Evolutionary conservation across 768 basidiomycete genomes (phyloP).

Genomic region (Paxillus ammoniavirescens): DNA sequence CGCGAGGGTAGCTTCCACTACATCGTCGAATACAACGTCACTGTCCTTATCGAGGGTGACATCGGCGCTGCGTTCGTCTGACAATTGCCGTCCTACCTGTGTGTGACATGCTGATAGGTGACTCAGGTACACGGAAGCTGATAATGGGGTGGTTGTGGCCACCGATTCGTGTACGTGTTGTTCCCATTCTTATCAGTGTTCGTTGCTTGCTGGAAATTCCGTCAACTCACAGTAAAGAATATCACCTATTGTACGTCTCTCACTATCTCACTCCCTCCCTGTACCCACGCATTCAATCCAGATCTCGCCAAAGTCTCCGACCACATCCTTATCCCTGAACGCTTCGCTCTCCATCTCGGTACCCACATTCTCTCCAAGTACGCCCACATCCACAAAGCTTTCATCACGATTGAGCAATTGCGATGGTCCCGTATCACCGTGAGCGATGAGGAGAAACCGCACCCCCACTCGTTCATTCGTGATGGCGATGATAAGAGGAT

Average conservation of each 20-base stretch:
- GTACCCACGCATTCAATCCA: conserved; percentile 20
- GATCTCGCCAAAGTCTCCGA: conserved; percentile 89
- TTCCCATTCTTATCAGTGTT: background rate
- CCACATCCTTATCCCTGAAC: conserved; percentile 77
- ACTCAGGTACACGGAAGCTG: conserved; percentile 78
- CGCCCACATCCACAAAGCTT: conserved; percentile 67
- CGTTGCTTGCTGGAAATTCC: background rate
- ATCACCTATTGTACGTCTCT: conserved; percentile 54
- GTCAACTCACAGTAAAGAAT: conserved; percentile 53
- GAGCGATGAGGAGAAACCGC: conserved; percentile 42
- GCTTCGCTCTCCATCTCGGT: conserved; percentile 85
- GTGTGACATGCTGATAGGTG: background rate
- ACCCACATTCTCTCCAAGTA: conserved; percentile 82
- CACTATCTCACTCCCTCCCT: background rate
- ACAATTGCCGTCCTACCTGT: background rate
- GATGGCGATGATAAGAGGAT: conserved; percentile 90
- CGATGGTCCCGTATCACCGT: conserved; percentile 81
- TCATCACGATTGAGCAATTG: conserved; percentile 72
- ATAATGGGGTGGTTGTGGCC: conserved; percentile 85
- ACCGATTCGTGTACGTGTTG: conserved; percentile 80
- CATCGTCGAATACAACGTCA: conserved; percentile 83
- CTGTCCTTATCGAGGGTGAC: conserved; percentile 78
- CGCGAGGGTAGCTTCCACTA: conserved; percentile 65
- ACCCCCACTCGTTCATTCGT: conserved; percentile 80
- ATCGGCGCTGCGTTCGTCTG: conserved; percentile 63